Conservation (phyloP, 2,329 filamentous ascomycete genomes). For the Penicillium polonicum region DNA sequence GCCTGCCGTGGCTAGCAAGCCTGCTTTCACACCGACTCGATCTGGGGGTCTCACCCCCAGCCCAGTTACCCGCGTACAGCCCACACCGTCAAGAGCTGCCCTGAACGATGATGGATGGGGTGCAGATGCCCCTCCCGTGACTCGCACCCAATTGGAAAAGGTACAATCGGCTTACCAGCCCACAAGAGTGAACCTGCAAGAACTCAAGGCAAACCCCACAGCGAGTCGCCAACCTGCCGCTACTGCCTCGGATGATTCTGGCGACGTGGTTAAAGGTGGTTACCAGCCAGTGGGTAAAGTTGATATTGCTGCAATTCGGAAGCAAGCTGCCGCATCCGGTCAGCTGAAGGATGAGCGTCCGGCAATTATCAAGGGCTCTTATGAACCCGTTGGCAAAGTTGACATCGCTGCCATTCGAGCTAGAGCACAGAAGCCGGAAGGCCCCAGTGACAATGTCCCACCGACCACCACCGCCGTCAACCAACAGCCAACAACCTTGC, state of each 20-base stretch:
- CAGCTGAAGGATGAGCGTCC: slow-evolving; percentile 70
- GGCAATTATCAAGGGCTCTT: slow-evolving; percentile 82
- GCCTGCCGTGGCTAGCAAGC: slow-evolving; percentile 79
- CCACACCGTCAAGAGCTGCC: slow-evolving; percentile 51
- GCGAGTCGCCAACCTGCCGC: slow-evolving; percentile 57
- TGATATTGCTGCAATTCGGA: slow-evolving; percentile 87
- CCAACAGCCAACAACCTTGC: slow-evolving; percentile 59
- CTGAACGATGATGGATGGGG: slow-evolving; percentile 92
- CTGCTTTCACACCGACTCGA: slow-evolving; percentile 79
- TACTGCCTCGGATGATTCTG: slow-evolving; percentile 46
- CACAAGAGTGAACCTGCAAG: slow-evolving; percentile 89
- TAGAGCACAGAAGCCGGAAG: slow-evolving; percentile 66
- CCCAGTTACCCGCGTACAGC: slow-evolving; percentile 55
- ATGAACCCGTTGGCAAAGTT: slow-evolving; percentile 93
- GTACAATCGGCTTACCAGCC: slow-evolving; percentile 91
- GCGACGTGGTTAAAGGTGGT: slow-evolving; percentile 74
- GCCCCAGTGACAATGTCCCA: slow-evolving; percentile 40
- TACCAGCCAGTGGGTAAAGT: slow-evolving; percentile 97
- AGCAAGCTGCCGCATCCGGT: slow-evolving; percentile 65
- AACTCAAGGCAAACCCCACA: slow-evolving; percentile 65
- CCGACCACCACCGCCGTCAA: slow-evolving; percentile 42
- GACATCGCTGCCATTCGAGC: slow-evolving; percentile 93
- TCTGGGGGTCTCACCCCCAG: slow-evolving; percentile 61
- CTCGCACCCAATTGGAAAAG: slow-evolving; percentile 83
- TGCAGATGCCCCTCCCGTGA: slow-evolving; percentile 85